Percentiles rank a stretch among this genome's conserved stretches.
These are phyloP conservation scores for Fusarium concolor DNA, from an alignment of 2,329 filamentous ascomycete genomes.

Conservation along the genomic window DNA sequence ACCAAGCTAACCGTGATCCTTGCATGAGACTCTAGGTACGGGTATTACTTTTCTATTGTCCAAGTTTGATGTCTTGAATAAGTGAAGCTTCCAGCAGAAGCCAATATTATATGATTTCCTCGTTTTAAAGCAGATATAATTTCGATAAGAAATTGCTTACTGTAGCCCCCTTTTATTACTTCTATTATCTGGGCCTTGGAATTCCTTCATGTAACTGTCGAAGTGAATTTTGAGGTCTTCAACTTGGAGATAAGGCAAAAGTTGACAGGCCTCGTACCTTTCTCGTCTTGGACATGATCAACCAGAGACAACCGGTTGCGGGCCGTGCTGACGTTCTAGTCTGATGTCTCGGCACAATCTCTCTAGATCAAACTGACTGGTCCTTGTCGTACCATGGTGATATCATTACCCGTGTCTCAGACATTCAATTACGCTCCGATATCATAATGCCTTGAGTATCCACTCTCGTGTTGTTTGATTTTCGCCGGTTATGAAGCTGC, in stretches of 20 bases:
- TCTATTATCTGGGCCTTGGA: background rate
- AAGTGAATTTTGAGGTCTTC: background rate
- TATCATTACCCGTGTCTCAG: background rate
- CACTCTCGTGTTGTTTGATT: conserved; percentile 1
- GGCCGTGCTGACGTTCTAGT: background rate
- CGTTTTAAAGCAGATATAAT: background rate
- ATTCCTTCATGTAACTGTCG: background rate
- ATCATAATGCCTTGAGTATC: background rate
- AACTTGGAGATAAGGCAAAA: background rate
- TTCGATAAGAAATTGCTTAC: background rate
- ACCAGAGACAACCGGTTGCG: background rate
- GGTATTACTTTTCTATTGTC: background rate
- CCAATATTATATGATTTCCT: background rate
- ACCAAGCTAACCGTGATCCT: background rate
- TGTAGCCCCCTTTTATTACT: background rate
- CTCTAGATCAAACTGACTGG: background rate
- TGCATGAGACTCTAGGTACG: background rate
- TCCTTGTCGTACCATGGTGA: background rate
- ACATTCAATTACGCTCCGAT: background rate
- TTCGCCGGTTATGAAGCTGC: background rate
- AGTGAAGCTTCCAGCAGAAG: background rate
- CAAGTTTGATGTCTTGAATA: background rate
- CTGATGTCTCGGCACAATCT: background rate
- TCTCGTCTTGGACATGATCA: background rate
- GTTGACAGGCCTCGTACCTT: background rate